Evolutionary conservation across 805 yeast species (phyloP).

Genomic region (Scheffersomyces stipitis): DNA sequence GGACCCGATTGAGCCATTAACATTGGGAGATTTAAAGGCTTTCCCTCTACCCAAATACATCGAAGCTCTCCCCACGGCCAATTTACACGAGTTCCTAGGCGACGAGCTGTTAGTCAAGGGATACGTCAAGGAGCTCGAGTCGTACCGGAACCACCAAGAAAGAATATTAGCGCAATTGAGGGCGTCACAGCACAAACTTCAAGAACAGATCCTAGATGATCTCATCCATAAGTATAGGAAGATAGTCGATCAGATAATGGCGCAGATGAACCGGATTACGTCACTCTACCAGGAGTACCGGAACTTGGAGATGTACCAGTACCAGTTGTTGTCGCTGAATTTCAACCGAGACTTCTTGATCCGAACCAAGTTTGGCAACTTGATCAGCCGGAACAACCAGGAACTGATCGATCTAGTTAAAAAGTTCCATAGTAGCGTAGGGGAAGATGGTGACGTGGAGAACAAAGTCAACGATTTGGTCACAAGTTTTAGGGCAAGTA

Average conservation of each 20-base stretch:
- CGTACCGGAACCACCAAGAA: conserved; percentile 16
- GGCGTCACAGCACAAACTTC: conserved; percentile 2
- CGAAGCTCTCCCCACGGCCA: conserved; percentile 26
- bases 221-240: conserved; percentile 26
- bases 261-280: conserved; percentile 23
- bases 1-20: conserved; percentile 5
- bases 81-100: conserved; percentile 24
- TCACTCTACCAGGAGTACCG: conserved; percentile 30
- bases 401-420: conserved; percentile 19
- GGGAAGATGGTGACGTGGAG: conserved; percentile 17
- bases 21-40: conserved; percentile 11
- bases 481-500: conserved; percentile 17
- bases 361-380: conserved; percentile 24
- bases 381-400: conserved; percentile 22
- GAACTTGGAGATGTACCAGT: conserved; percentile 36
- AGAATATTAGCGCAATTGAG: conserved; percentile 12
- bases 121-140: conserved; percentile 23
- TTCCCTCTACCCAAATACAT: conserved; percentile 30
- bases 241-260: conserved; percentile 20
- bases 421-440: conserved; percentile 13
- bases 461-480: conserved; percentile 16
- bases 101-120: conserved; percentile 32
- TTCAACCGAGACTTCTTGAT: conserved; percentile 32
- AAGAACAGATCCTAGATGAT: conserved; percentile 4
- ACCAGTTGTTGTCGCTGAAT: conserved; percentile 37